These are phyloP conservation scores for Nemania abortiva DNA, from an alignment of 2,329 filamentous ascomycete species.

Conservation along the genomic window DNA sequence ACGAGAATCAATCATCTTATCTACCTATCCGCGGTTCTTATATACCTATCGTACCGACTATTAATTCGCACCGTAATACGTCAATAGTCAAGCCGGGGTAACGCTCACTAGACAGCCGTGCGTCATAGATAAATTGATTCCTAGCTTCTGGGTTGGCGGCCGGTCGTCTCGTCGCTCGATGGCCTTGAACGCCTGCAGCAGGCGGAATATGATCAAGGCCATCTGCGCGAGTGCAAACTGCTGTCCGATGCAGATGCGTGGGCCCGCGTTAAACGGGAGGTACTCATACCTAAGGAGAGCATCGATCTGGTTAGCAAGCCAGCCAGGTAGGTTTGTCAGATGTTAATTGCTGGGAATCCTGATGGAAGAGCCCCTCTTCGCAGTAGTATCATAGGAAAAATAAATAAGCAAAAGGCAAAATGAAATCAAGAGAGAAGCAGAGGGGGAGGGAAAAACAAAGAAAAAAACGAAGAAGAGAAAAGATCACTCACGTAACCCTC, in stretches of 20 bases:
- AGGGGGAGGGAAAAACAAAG: background rate
- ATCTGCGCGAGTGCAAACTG: slow-evolving; percentile 53
- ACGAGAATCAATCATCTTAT: background rate
- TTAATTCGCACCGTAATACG: background rate
- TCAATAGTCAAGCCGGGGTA: slow-evolving; percentile 37
- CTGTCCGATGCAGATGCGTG: slow-evolving; percentile 57
- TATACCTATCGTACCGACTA: background rate
- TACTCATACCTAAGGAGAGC: slow-evolving; percentile 50
- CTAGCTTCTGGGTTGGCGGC: slow-evolving; percentile 47
- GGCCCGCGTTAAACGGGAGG: slow-evolving; percentile 55
- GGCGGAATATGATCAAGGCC: slow-evolving; percentile 48
- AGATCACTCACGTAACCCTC: slow-evolving; percentile 43
- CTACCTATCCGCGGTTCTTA: background rate
- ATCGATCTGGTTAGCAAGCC: background rate
- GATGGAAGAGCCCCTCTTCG: background rate
- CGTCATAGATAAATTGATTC: slow-evolving; percentile 49
- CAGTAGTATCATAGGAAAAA: too few relatives aligned
- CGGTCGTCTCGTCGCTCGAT: slow-evolving; percentile 48
- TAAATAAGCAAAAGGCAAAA: too few relatives aligned
- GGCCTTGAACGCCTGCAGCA: slow-evolving; percentile 49
- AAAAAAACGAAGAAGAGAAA: background rate
- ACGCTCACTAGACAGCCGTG: slow-evolving; percentile 50
- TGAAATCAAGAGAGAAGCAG: background rate
- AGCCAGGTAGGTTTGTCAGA: background rate
- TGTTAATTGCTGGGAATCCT: background rate